These are phyloP conservation scores for Kodamaea jinghongensis DNA, from an alignment of 805 yeast species.

Conservation along the genomic window DNA sequence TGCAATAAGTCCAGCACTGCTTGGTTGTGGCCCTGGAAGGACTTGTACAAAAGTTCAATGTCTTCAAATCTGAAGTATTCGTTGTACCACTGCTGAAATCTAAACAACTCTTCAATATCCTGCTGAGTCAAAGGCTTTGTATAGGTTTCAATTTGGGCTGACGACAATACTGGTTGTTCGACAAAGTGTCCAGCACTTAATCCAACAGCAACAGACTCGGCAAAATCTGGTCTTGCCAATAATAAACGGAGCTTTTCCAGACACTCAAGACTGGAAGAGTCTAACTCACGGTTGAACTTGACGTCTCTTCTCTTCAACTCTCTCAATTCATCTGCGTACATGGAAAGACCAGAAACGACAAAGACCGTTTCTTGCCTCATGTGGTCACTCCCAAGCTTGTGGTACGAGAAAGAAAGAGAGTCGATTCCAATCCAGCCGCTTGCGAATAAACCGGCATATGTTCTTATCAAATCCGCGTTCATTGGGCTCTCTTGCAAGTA, in stretches of 20 bases:
- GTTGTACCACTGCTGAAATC: slow-evolving; percentile 5
- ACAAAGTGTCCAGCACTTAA: slow-evolving; percentile 8
- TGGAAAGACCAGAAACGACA: slow-evolving; percentile 7
- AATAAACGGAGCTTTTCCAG: slow-evolving; percentile 2
- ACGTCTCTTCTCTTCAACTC: neutral
- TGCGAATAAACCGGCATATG: slow-evolving; percentile 6
- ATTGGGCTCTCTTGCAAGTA: neutral
- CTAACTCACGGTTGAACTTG: neutral
- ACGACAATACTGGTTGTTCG: slow-evolving; percentile 1
- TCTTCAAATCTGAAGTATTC: slow-evolving; percentile 9
- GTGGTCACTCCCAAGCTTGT: neutral
- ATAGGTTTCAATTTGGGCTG: neutral
- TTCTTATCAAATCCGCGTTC: neutral
- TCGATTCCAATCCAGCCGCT: slow-evolving; percentile 9
- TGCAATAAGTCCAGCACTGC: neutral
- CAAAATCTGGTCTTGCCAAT: neutral
- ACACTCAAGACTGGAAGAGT: slow-evolving; percentile 1
- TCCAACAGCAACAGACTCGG: slow-evolving; percentile 3
- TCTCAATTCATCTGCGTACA: slow-evolving; percentile 2
- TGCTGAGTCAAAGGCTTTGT: neutral
- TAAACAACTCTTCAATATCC: slow-evolving; percentile 1
- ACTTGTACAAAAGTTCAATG: neutral
- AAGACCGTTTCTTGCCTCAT: slow-evolving; percentile 1
- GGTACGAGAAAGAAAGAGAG: neutral
- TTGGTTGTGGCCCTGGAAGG: neutral